These are phyloP conservation scores for Hypoxylon subgilvum DNA, from an alignment of 495 filamentous ascomycete species.

Conservation along the genomic window DNA sequence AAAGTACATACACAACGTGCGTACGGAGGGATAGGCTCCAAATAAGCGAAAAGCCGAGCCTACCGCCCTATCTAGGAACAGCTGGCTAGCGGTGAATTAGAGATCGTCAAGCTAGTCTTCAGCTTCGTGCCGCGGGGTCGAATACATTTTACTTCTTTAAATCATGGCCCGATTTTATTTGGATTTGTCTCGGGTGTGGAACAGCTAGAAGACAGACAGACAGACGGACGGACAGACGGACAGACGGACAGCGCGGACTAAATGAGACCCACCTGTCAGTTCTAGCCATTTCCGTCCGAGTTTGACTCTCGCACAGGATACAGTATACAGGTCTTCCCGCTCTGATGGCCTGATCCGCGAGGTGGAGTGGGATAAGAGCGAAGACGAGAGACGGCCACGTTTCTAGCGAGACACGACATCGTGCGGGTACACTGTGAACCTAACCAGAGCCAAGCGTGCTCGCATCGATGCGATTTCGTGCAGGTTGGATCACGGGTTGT, in stretches of 20 bases:
- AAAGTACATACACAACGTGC: too few species aligned
- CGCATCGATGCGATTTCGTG: constrained; percentile 18
- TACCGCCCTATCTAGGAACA: constrained; percentile 7
- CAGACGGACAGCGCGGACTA: not conserved
- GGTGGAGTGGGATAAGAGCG: not conserved
- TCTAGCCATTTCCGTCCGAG: constrained; percentile 15
- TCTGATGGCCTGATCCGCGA: constrained; percentile 4
- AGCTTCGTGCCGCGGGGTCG: constrained; percentile 4
- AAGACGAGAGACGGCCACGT: constrained; percentile 9
- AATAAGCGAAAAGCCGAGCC: constrained; percentile 7
- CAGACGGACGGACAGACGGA: too few species aligned
- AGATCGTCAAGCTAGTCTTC: constrained; percentile 23
- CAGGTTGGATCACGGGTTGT: constrained; percentile 18
- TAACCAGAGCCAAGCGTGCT: not conserved
- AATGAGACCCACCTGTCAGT: constrained; percentile 21
- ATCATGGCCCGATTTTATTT: constrained; percentile 11
- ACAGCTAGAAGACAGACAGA: constrained; percentile 8
- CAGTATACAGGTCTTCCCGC: not conserved
- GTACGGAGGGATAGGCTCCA: not conserved
- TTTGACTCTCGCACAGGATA: not conserved
- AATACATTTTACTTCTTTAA: not conserved
- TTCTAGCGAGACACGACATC: constrained; percentile 10
- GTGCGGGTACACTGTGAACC: not conserved
- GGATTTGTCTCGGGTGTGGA: not conserved
- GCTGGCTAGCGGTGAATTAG: constrained; percentile 3